Conservation (phyloP, 2,329 filamentous ascomycete genomes). For the Aspergillus sclerotialis region DNA sequence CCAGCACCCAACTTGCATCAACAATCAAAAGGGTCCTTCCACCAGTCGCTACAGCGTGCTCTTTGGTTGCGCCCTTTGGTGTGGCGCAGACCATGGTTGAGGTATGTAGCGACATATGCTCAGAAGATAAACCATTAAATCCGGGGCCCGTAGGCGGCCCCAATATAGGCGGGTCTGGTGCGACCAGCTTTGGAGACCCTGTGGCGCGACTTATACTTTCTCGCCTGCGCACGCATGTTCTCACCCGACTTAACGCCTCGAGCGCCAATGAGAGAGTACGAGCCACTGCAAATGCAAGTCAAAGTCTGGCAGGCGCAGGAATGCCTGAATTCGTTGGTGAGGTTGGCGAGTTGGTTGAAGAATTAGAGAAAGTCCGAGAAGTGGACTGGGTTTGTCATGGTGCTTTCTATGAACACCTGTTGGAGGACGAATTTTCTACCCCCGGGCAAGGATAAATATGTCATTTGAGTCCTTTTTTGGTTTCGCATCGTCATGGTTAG, state of each 20-base stretch:
- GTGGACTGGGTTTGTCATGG: conserved; percentile 55
- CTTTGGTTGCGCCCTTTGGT: conserved; percentile 14
- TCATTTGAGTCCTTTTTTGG: conserved; percentile 3
- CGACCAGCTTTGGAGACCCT: conserved; percentile 49
- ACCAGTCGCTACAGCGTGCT: conserved; percentile 42
- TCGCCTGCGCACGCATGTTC: conserved; percentile 49
- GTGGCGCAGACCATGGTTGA: conserved; percentile 19
- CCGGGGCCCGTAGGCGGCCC: conserved; percentile 17
- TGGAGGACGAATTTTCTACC: conserved; percentile 19
- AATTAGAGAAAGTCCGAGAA: conserved; percentile 49
- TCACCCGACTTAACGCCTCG: conserved; percentile 51
- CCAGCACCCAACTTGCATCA: conserved; percentile 38
- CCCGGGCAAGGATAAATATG: no score
- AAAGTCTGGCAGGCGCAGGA: conserved; percentile 52
- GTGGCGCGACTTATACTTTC: conserved; percentile 55
- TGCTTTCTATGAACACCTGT: conserved; percentile 50
- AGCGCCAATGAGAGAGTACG: conserved; percentile 54
- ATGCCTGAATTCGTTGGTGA: conserved; percentile 57
- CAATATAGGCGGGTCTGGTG: conserved; percentile 5
- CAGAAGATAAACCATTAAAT: no score
- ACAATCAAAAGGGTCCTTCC: conserved; percentile 48
- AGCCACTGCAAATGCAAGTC: conserved; percentile 51
- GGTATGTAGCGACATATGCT: conserved; percentile 12
- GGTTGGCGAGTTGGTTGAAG: conserved; percentile 53
- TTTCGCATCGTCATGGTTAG: conserved; percentile 3